Evolutionary conservation across 1,284 basidiomycete genomes (phyloP).

Genomic region (Tilletia caries): DNA sequence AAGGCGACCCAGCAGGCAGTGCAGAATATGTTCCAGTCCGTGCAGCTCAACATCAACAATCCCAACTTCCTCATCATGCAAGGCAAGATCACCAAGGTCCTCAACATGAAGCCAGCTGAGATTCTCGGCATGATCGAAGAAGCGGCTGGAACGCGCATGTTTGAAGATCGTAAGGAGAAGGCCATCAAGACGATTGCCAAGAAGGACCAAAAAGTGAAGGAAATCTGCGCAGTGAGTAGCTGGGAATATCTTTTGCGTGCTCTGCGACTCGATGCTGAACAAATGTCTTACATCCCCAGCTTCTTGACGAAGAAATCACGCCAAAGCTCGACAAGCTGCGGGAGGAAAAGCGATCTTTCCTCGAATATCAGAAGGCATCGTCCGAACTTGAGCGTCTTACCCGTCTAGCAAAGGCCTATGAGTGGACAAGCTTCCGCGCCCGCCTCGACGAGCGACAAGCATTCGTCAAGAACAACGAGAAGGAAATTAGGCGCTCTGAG

Average conservation of each 20-base stretch:
- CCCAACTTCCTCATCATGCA: conserved; percentile 99
- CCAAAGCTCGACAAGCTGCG: conserved; percentile 91
- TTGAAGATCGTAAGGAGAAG: conserved; percentile 97
- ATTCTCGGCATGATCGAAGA: conserved; percentile 99
- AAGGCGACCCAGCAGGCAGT: conserved; percentile 83
- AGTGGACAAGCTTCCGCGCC: conserved; percentile 64
- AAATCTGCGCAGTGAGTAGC: conserved; percentile 60
- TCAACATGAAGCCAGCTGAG: conserved; percentile 98
- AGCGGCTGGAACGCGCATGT: conserved; percentile 97
- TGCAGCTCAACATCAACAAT: conserved; percentile 99
- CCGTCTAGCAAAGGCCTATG: conserved; percentile 78
- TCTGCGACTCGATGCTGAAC: neutral
- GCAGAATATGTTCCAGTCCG: conserved; percentile 91
- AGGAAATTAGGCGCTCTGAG: conserved; percentile 48
- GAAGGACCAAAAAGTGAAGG: conserved; percentile 94
- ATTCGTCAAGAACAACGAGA: conserved; percentile 49
- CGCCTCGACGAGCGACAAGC: conserved; percentile 55
- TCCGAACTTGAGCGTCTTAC: conserved; percentile 86
- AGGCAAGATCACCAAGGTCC: conserved; percentile 70
- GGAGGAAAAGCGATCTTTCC: conserved; percentile 80
- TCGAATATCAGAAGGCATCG: conserved; percentile 85
- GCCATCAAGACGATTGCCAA: conserved; percentile 94
- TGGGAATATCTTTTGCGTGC: neutral
- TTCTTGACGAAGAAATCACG: conserved; percentile 80
- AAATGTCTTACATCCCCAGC: neutral